A percentile compares a stretch with the other conserved stretches of the same genome.
phyloP scores from a whole-genome alignment of 371 early-diverging fungal genomes.

The Saksenaea oblongispora region DNA sequence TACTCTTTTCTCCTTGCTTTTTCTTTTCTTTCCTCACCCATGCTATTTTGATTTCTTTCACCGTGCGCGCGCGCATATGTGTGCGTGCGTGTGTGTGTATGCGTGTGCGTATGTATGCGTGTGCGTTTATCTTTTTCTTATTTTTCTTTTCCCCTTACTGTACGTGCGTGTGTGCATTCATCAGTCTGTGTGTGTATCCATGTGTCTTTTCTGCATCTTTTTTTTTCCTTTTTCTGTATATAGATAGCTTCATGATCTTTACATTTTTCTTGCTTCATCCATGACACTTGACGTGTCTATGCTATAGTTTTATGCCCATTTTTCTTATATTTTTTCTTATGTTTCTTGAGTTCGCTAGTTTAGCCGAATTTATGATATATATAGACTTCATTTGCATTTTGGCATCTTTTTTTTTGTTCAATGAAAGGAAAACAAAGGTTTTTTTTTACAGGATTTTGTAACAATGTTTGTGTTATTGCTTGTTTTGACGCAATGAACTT shows the following conservation, averaged over 20 bases:
- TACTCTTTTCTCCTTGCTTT: neutral
- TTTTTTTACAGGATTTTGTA: too few relatives aligned
- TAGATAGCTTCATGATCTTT: slow-evolving; percentile 5
- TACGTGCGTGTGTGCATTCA: neutral
- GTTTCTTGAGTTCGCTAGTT: neutral
- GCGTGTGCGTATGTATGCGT: neutral
- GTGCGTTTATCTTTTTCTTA: neutral
- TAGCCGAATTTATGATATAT: slow-evolving; percentile 4
- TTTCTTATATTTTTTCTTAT: neutral
- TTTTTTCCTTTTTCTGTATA: neutral
- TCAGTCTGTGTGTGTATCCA: neutral
- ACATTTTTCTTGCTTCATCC: neutral
- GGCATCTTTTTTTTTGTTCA: neutral
- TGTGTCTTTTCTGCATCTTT: neutral
- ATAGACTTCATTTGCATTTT: slow-evolving; percentile 5
- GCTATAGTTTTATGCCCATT: neutral
- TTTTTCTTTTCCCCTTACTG: neutral
- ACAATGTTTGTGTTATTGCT: too few relatives aligned
- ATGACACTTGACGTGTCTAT: slow-evolving; percentile 3
- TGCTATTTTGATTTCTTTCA: slow-evolving; percentile 7
- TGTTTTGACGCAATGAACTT: too few relatives aligned
- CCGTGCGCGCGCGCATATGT: slow-evolving; percentile 4
- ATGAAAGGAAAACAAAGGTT: neutral
- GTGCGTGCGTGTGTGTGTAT: neutral
- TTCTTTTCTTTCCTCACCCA: neutral